Percentiles rank a stretch among this genome's conserved stretches.
These are phyloP conservation scores for Salix exigua DNA, from an alignment of 345 rosid species.

Conservation along the genomic window DNA sequence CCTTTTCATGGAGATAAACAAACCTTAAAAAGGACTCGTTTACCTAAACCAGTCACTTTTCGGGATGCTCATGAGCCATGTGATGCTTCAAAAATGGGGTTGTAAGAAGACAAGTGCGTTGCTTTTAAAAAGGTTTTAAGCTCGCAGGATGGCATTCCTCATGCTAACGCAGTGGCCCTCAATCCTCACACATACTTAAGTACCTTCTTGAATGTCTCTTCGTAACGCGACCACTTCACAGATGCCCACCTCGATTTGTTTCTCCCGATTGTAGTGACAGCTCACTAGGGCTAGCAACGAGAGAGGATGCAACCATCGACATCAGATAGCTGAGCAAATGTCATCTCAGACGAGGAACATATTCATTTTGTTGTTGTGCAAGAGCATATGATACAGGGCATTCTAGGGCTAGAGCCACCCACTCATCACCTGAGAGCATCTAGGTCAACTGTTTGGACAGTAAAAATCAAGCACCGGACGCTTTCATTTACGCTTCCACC, in stretches of 20 bases:
- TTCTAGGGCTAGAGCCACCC: too few relatives aligned
- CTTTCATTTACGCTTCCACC: too few relatives aligned
- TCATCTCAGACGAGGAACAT: slow-evolving; percentile 5
- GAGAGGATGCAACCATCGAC: background rate
- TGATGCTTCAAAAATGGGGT: slow-evolving; percentile 11
- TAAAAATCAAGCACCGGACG: too few relatives aligned
- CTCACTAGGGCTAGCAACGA: too few relatives aligned
- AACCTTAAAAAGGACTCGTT: slow-evolving; percentile 12
- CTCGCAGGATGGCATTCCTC: background rate
- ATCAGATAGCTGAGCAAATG: background rate
- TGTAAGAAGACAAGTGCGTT: slow-evolving; percentile 7
- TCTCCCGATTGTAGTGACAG: background rate
- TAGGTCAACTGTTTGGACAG: too few relatives aligned
- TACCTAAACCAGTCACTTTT: slow-evolving; percentile 25
- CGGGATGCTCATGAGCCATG: slow-evolving; percentile 18
- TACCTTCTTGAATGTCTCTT: slow-evolving; percentile 6
- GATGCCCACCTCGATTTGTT: background rate
- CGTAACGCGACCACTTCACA: background rate
- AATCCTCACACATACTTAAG: slow-evolving; percentile 3
- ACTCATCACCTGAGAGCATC: too few relatives aligned
- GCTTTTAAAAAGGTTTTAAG: slow-evolving; percentile 8
- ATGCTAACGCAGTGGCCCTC: slow-evolving; percentile 3
- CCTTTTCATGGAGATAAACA: background rate
- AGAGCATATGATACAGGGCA: too few relatives aligned
- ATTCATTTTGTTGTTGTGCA: too few relatives aligned